Conservation (phyloP, 139 green algal species). For the Penium margaritaceum region DNA sequence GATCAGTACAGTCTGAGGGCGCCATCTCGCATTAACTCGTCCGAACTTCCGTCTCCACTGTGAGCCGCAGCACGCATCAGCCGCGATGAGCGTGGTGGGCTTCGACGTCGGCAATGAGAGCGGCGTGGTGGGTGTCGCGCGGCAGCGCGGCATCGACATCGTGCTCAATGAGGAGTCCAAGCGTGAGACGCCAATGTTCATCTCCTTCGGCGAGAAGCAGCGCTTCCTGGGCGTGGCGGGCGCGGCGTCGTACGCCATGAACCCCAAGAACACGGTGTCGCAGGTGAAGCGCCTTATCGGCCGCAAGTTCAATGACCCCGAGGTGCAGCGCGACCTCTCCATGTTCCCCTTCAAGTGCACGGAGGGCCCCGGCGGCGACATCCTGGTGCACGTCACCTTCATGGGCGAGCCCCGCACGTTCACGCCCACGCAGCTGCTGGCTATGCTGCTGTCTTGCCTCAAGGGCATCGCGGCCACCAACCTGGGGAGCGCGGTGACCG, state of each 20-base stretch:
- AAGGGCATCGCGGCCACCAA: conserved; percentile 83
- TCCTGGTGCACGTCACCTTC: conserved; percentile 73
- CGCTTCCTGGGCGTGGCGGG: conserved; percentile 77
- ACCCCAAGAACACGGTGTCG: conserved; percentile 82
- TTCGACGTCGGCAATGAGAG: conserved; percentile 85
- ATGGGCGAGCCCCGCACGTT: conserved; percentile 54
- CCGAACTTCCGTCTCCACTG: too few species aligned
- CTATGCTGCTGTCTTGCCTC: conserved; percentile 82
- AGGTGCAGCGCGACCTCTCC: conserved; percentile 70
- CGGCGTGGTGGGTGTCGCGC: conserved; percentile 75
- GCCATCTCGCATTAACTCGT: too few species aligned
- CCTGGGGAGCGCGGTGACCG: conserved; percentile 67
- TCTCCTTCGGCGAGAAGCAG: conserved; percentile 80
- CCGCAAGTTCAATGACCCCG: conserved; percentile 73
- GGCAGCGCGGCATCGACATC: conserved; percentile 70
- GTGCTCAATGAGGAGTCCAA: conserved; percentile 91
- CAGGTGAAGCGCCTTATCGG: conserved; percentile 91
- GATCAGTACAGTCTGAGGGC: too few species aligned
- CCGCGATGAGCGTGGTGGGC: conserved; percentile 80
- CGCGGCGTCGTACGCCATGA: conserved; percentile 67
- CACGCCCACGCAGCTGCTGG: conserved; percentile 69
- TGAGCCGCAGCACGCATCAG: too few species aligned
- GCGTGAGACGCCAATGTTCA: conserved; percentile 78
- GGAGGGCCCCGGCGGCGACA: conserved; percentile 66
- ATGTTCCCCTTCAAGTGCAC: conserved; percentile 65